Evolutionary conservation across 306 rosid species (phyloP), one percentile per base, ranked within the genome.

Genomic region (Quercus berberidifolia): DNA sequence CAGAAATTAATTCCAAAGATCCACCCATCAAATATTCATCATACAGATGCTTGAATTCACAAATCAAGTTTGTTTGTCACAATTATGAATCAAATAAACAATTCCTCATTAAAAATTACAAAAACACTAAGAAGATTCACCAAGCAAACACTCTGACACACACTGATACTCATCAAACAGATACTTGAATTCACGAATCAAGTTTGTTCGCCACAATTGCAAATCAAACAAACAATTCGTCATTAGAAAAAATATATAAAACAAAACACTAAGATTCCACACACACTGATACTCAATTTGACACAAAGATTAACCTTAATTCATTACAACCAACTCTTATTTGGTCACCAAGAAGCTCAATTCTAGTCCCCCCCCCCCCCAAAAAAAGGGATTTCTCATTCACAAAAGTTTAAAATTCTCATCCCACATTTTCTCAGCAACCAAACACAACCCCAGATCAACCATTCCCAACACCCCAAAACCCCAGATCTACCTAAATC

Each of bases 401-500:
- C 52, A 67, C 51, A 19, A 5, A 55, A 69, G 41, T 70, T 20
- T 31, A 6, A 49, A 30, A 64, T 17, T 12, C 30, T 28, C 19
- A 35, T 20, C 28, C 69, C 71, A 8, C 55, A 56, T 12, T 73
- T 21, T 14, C 28, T 79, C 12, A 81, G 26, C 55, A 75, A 54
- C 71, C 31, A 78, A 83, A 80, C 51, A 55, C 9, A 55, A 25
- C 43, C 62, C 52, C 59, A 63, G 77, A 78, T 78, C 86, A 83
- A 58, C 51, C 46, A 83, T 26, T 74, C 41, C 60, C 58, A 28
- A 77, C 6, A 18, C 19, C 64, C 63, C 65, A 1, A 69, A 73
- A 76, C 41, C n/a, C 76, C 86, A 88, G 92, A 92, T 91, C 97
- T 75, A 85, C 15, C 73, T 13, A 74, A 81, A 56, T 38, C 25